These are phyloP conservation scores for Ascodesmis nigricans DNA, from an alignment of 495 filamentous ascomycete genomes.

Conservation along the genomic window DNA sequence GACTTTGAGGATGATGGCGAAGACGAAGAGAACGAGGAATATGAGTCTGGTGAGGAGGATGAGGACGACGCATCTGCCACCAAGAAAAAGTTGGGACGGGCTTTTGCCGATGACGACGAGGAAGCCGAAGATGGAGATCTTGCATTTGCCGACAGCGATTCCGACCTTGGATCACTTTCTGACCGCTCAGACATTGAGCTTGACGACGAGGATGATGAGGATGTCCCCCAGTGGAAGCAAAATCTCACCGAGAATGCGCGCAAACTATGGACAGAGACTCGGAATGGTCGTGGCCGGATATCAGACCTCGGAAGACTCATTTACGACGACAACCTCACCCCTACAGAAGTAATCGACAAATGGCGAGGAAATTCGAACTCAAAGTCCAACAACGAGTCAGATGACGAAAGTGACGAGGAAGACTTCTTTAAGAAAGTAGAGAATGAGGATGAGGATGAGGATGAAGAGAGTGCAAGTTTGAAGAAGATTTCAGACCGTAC, in stretches of 20 bases:
- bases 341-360: slow-evolving; percentile 47
- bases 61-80: slow-evolving; percentile 35
- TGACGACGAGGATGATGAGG: slow-evolving; percentile 43
- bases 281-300: slow-evolving; percentile 43
- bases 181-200: slow-evolving; percentile 35
- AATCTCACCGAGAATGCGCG: slow-evolving; percentile 60
- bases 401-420: slow-evolving; percentile 55
- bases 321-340: slow-evolving; percentile 62
- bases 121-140: slow-evolving; percentile 34
- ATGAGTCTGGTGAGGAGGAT: slow-evolving; percentile 34
- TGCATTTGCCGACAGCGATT: slow-evolving; percentile 89
- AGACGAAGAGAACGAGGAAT: slow-evolving; percentile 34
- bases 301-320: slow-evolving; percentile 63
- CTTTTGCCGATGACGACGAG: slow-evolving; percentile 28
- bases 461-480: slow-evolving; percentile 2
- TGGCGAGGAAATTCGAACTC: slow-evolving; percentile 47
- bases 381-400: slow-evolving; percentile 23
- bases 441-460: slow-evolving; percentile 33
- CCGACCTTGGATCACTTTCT: slow-evolving; percentile 81
- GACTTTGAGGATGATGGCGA: slow-evolving; percentile 33
- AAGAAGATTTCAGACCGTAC: slow-evolving; percentile 42
- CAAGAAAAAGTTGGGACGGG: slow-evolving; percentile 32
- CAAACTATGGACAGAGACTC: slow-evolving; percentile 38
- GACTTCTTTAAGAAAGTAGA: slow-evolving; percentile 66
- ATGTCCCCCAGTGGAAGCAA: slow-evolving; percentile 61